Evolutionary conservation across 208 protist species (phyloP), one percentile per base, ranked within the genome.

Genomic region (Leishmania turanica): DNA sequence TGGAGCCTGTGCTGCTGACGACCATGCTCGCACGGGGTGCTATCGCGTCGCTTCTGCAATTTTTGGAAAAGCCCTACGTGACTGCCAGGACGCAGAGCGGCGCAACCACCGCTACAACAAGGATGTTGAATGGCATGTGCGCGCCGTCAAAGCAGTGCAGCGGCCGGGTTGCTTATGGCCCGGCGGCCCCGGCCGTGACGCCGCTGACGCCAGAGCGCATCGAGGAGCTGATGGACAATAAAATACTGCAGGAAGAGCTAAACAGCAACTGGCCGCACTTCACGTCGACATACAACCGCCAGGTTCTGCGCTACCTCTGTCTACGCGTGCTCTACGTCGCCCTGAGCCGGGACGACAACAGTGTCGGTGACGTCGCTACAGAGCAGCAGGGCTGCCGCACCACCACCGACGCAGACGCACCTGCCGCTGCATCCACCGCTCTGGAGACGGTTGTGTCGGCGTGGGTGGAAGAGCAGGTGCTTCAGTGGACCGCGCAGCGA

Each of bases 1-100:
- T 86, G 24, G 82, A 86, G 56, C 82, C 82, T 34, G 62, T 86
- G 45, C 82, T 86, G 27, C 40, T 86, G n/a, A 86, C 82, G 8
- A 80, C 65, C 34, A 86, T 86, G 82, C 78, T 86, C 19, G 82
- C 78, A 7, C 77, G 78, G 19, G 65, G 78, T 31, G 53, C 82
- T 27, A 82, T 72, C 73, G 70, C n/a, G 24, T 54, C 82, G 27
- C 78, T 86, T 17, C 75, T 86, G 74, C 62, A 64, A 21, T 60
- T 68, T 13, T 68, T 79, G 11, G 77, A 79, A 24, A 76, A 53
- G 34, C 24, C 66, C 15, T 76, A 65, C 56, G 37, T 45, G 11
- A 69, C 40, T 21, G 11, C 56, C 21, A 62, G 19, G 37, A 34
- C 24, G 37, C 49, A 24, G 53, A 65, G 53, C 53, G 58, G 13